Evolutionary conservation across 2,329 filamentous ascomycete genomes (phyloP).

Genomic region (Colletotrichum lini): DNA sequence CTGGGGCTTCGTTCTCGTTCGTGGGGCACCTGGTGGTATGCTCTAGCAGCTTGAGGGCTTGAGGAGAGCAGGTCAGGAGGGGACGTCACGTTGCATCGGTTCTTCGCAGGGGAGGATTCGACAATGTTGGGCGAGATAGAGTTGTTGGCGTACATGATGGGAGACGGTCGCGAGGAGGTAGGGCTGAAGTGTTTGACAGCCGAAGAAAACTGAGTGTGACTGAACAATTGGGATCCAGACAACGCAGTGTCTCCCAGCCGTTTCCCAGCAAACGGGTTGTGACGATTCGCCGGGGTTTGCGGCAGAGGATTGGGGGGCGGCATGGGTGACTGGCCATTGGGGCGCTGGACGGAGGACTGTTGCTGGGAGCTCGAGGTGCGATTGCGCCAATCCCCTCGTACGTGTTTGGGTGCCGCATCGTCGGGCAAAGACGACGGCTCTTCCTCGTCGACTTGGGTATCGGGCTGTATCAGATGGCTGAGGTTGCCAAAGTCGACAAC

Average conservation of each 20-base stretch:
- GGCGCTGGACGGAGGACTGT: constrained; percentile 45
- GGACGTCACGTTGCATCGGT: constrained; percentile 62
- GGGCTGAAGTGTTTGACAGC: constrained; percentile 66
- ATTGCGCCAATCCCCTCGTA: constrained; percentile 56
- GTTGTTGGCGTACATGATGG: constrained; percentile 59
- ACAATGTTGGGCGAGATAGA: constrained; percentile 62
- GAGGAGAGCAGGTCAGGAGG: constrained; percentile 58
- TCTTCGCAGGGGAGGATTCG: constrained; percentile 65
- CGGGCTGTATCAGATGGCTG: constrained; percentile 53
- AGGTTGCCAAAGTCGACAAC: constrained; percentile 62
- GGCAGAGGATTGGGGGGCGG: constrained; percentile 51
- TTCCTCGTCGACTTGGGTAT: constrained; percentile 60
- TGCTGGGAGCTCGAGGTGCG: constrained; percentile 53
- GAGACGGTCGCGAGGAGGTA: constrained; percentile 71
- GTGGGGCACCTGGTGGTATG: constrained; percentile 24
- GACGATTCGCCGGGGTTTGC: constrained; percentile 65
- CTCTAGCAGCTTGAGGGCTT: constrained; percentile 54
- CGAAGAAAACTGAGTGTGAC: constrained; percentile 69
- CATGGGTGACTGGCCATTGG: constrained; percentile 49
- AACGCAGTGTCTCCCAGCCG: constrained; percentile 53
- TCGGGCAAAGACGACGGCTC: constrained; percentile 50
- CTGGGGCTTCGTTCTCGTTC: constrained; percentile 48
- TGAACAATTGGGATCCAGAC: constrained; percentile 67
- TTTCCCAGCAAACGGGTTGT: constrained; percentile 63
- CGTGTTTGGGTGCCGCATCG: constrained; percentile 54